Base-by-base conservation (phyloP, 1,139 yeast species). In the Hansenula sp. region DNA sequence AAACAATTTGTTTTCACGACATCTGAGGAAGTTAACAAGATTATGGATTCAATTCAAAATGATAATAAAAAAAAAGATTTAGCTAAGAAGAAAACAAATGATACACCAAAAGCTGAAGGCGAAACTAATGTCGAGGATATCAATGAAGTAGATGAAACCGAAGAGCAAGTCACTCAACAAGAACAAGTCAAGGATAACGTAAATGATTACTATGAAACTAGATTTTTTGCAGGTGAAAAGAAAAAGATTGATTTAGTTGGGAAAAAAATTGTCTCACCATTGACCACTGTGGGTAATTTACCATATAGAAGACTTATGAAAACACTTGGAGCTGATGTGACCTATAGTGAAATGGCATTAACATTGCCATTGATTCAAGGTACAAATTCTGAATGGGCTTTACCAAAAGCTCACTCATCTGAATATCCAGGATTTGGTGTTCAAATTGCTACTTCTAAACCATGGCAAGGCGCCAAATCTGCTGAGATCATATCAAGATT, bases 251-350 rank as follows among this genome's bases (percentile, higher is more conserved):
- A 89, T 59, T 73, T 87, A 43, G 70, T 73, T 42, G 69, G 79
- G 34, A 93, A 94, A 49, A 91, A 89, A 63, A 90, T 93, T 48
- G 84, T 93, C 12, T 89, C 97, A 1, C 99, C 99, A 2, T 75
- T 93, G 52, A 94, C 99, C 19, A 93, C 99, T 0, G 99, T 94
- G 8, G 99, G 99, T 29, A 93, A 93, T 63, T 72, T 94, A 58
- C 99, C 99, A 13, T 93, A 81, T 67, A 84, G 99, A 63, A 77
- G 98, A 53, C 74, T 94, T 47, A 93, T 94, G 97, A 86, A 84
- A 58, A 74, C 84, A 1, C 68, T 89, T 33, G 98, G 98, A 24
- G 96, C 96, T 6, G 98, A 93, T 58, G 77, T 91, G 15, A 93
- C 99, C 0, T 93, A 88, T 62, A 78, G 93, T 39, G 99, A 93